Conservation (phyloP, 306 rosid species). For the Sindora glabra region DNA sequence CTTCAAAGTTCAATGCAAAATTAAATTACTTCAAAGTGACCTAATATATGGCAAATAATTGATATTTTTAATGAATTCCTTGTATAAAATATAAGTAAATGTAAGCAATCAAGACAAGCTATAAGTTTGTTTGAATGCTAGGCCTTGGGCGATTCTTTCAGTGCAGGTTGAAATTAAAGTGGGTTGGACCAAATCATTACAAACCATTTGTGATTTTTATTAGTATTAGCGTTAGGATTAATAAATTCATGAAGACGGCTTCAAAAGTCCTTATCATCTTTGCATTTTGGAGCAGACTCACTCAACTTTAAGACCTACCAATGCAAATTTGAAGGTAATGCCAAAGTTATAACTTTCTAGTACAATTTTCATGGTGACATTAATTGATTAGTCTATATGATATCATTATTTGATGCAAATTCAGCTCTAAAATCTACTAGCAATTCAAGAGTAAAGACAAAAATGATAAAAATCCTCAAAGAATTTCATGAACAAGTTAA, state of each 20-base stretch:
- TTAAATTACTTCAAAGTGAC: conserved; percentile 42
- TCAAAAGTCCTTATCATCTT: conserved; percentile 10
- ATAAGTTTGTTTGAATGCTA: conserved; percentile 25
- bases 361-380: too few species aligned
- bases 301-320: neutral
- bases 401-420: too few species aligned
- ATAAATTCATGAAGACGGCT: conserved; percentile 26
- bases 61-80: conserved; percentile 1
- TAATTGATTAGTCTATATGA: too few species aligned
- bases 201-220: conserved; percentile 17
- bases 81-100: conserved; percentile 5
- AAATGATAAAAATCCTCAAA: too few species aligned
- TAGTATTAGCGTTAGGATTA: neutral
- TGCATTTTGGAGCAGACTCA: conserved; percentile 1
- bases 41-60: conserved; percentile 23
- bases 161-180: conserved; percentile 44
- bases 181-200: conserved; percentile 45
- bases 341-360: too few species aligned
- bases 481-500: too few species aligned
- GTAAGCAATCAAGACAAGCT: conserved; percentile 22
- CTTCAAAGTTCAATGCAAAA: conserved; percentile 33
- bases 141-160: conserved; percentile 16
- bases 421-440: neutral
- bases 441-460: neutral
- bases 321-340: neutral